Conservation (phyloP, 2,329 filamentous ascomycete species). For the Xylariales sp. region DNA sequence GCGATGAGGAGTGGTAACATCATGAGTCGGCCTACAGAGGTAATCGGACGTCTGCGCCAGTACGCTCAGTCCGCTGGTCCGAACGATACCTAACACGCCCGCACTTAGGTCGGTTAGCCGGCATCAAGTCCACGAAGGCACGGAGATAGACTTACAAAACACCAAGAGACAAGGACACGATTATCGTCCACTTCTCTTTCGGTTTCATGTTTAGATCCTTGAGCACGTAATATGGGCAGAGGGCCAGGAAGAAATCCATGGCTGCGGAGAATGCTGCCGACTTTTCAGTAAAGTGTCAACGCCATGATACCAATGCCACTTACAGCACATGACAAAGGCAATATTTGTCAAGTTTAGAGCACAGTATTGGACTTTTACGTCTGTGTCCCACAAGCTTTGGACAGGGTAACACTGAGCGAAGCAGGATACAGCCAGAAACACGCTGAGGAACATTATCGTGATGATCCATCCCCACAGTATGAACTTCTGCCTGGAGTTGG, state of each 20-base stretch:
- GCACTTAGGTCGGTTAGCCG: slow-evolving; percentile 10
- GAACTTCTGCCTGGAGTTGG: slow-evolving; percentile 14
- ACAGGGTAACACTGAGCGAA: slow-evolving; percentile 15
- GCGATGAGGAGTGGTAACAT: too few species aligned
- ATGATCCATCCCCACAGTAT: slow-evolving; percentile 17
- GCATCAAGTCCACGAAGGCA: background rate
- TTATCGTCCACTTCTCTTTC: slow-evolving; percentile 15
- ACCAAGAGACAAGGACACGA: slow-evolving; percentile 14
- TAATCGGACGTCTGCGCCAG: slow-evolving; percentile 12
- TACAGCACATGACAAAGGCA: slow-evolving; percentile 16
- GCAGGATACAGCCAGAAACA: slow-evolving; percentile 10
- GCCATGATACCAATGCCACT: background rate
- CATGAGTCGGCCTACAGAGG: slow-evolving; percentile 14
- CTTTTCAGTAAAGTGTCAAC: background rate
- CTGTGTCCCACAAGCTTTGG: slow-evolving; percentile 13
- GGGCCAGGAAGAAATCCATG: slow-evolving; percentile 17
- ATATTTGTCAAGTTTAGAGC: slow-evolving; percentile 11
- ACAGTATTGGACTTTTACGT: slow-evolving; percentile 9
- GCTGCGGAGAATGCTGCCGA: slow-evolving; percentile 14
- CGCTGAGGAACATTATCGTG: slow-evolving; percentile 13
- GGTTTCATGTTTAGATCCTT: slow-evolving; percentile 16
- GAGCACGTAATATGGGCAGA: slow-evolving; percentile 14
- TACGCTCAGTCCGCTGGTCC: slow-evolving; percentile 11
- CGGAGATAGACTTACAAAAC: slow-evolving; percentile 10
- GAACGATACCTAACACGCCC: slow-evolving; percentile 14